Evolutionary conservation across 1,139 yeast species (phyloP).

Genomic region (Taphrina deformans): DNA sequence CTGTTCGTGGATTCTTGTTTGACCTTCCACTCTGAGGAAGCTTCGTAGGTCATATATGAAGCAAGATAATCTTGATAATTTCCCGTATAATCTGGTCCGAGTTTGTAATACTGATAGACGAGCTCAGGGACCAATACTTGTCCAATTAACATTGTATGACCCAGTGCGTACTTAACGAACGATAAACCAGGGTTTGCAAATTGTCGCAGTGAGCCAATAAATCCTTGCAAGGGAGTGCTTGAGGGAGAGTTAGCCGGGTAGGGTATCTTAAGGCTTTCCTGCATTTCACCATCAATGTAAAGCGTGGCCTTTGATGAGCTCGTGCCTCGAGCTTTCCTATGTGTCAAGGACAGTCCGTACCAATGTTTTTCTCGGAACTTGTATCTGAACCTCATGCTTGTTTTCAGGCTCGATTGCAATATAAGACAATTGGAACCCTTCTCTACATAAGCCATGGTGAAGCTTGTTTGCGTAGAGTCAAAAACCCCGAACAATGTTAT

Average conservation of each 20-base stretch:
- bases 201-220: constrained; percentile 40
- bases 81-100: constrained; percentile 50
- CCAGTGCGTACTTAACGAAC: background rate
- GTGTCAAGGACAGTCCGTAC: constrained; percentile 40
- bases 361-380: constrained; percentile 38
- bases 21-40: constrained; percentile 46
- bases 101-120: constrained; percentile 42
- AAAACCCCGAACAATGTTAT: constrained; percentile 39
- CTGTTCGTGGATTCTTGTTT: constrained; percentile 34
- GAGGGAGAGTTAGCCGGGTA: constrained; percentile 39
- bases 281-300: constrained; percentile 46
- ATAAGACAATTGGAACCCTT: constrained; percentile 38
- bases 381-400: constrained; percentile 38
- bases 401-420: constrained; percentile 38
- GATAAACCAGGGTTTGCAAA: background rate
- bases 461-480: constrained; percentile 38
- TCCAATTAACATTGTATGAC: background rate
- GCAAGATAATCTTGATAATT: constrained; percentile 47
- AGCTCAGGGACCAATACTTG: constrained; percentile 9
- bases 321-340: constrained; percentile 38
- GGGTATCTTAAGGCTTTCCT: constrained; percentile 44
- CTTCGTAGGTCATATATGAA: constrained; percentile 46
- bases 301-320: constrained; percentile 44
- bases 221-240: constrained; percentile 38
- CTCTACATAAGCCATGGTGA: constrained; percentile 39